Evolutionary conservation across 2,329 filamentous ascomycete species (phyloP).

Genomic region (Tolypocladium album): DNA sequence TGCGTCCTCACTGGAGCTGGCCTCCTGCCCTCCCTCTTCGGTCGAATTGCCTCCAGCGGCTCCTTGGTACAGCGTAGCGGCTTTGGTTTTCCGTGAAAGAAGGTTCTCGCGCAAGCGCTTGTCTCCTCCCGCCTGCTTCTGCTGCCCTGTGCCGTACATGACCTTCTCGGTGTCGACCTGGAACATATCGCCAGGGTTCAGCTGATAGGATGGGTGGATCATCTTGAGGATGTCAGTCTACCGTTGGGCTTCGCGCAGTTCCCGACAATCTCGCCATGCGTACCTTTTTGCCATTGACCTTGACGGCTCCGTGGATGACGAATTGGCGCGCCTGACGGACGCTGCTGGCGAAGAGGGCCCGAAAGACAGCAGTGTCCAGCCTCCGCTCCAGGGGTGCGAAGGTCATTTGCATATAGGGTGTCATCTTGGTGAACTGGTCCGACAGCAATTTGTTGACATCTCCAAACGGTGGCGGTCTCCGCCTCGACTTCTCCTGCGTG

Average conservation of each 20-base stretch:
- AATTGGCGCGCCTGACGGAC: slow-evolving; percentile 89
- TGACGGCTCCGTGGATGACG: slow-evolving; percentile 84
- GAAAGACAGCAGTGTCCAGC: slow-evolving; percentile 88
- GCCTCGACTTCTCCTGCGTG: slow-evolving; percentile 7
- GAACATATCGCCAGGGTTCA: slow-evolving; percentile 98
- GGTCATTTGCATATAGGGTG: slow-evolving; percentile 93
- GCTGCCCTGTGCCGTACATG: slow-evolving; percentile 72
- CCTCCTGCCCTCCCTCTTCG: slow-evolving; percentile 1
- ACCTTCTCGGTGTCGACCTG: slow-evolving; percentile 86
- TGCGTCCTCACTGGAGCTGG: slow-evolving; percentile 5
- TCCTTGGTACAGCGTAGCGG: slow-evolving; percentile 12
- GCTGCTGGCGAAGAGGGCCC: slow-evolving; percentile 89
- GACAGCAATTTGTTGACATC: slow-evolving; percentile 22
- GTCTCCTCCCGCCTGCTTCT: slow-evolving; percentile 38
- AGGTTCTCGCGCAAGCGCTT: slow-evolving; percentile 14
- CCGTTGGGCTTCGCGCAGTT: background rate
- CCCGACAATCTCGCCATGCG: slow-evolving; percentile 6
- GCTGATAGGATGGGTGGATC: slow-evolving; percentile 79
- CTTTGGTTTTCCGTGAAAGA: slow-evolving; percentile 14
- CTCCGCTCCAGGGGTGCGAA: slow-evolving; percentile 86
- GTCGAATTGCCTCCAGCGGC: slow-evolving; percentile 1
- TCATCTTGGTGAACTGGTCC: slow-evolving; percentile 34
- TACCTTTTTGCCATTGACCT: slow-evolving; percentile 94
- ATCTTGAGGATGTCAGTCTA: slow-evolving; percentile 47
- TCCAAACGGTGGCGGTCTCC: slow-evolving; percentile 11